phyloP scores from a whole-genome alignment of 2,329 filamentous ascomycete genomes.

The Paecilomyces fulvus region DNA sequence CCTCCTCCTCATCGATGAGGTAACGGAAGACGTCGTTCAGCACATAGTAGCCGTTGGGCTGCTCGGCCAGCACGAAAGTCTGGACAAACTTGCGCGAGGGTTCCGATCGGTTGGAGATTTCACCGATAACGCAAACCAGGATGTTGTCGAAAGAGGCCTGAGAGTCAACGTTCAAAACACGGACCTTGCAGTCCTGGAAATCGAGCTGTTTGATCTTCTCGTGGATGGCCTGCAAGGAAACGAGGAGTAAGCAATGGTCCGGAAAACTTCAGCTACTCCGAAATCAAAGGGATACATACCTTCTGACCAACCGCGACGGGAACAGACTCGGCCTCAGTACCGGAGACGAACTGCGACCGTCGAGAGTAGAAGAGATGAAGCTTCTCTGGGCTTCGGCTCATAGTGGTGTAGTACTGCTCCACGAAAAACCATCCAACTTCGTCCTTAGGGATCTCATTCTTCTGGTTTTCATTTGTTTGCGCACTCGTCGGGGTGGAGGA shows the following conservation, averaged over 20 bases:
- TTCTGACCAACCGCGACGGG: slow-evolving; percentile 78
- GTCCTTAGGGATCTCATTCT: slow-evolving; percentile 60
- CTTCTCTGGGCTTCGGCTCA: slow-evolving; percentile 90
- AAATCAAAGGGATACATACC: slow-evolving; percentile 44
- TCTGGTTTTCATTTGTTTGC: slow-evolving; percentile 27
- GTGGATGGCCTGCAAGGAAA: slow-evolving; percentile 64
- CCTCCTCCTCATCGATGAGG: slow-evolving; percentile 68
- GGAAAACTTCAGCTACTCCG: not conserved
- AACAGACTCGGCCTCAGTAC: slow-evolving; percentile 80
- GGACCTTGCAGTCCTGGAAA: slow-evolving; percentile 96
- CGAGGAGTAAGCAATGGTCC: slow-evolving; percentile 6
- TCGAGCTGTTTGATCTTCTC: slow-evolving; percentile 88
- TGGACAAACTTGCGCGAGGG: slow-evolving; percentile 95
- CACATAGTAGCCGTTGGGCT: slow-evolving; percentile 95
- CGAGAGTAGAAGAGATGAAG: slow-evolving; percentile 96
- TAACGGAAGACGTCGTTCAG: slow-evolving; percentile 97
- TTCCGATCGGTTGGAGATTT: slow-evolving; percentile 87
- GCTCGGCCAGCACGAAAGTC: slow-evolving; percentile 92
- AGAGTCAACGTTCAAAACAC: slow-evolving; percentile 94
- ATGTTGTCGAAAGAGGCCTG: slow-evolving; percentile 90
- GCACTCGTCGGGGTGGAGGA: slow-evolving; percentile 32
- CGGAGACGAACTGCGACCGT: slow-evolving; percentile 88
- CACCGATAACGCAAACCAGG: slow-evolving; percentile 94
- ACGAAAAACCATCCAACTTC: slow-evolving; percentile 99
- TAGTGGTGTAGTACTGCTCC: slow-evolving; percentile 96